Conservation (phyloP, 1,139 yeast genomes). For the Magnusiomyces tetraspermus region DNA sequence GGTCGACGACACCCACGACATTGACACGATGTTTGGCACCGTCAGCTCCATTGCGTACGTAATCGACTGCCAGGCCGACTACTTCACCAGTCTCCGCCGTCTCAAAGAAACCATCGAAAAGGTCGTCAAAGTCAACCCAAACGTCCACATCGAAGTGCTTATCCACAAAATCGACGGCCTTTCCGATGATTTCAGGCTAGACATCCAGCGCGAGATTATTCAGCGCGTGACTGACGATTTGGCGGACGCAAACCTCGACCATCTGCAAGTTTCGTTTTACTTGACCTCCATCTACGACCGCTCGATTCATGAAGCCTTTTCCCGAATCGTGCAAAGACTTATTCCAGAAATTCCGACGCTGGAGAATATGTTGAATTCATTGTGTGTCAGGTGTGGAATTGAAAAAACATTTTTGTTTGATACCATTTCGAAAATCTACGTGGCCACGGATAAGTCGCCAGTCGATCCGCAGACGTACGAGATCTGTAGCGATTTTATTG, state of each 20-base stretch:
- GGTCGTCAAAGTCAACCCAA: conserved; percentile 79
- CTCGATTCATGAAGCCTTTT: conserved; percentile 90
- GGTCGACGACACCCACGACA: conserved; percentile 69
- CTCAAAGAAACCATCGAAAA: conserved; percentile 80
- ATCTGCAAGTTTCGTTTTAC: conserved; percentile 84
- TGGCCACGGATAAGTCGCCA: conserved; percentile 92
- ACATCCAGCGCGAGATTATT: conserved; percentile 93
- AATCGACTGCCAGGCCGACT: conserved; percentile 86
- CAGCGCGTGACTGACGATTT: conserved; percentile 92
- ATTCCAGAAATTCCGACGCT: conserved; percentile 82
- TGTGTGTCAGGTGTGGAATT: conserved; percentile 81
- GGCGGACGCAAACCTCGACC: conserved; percentile 79
- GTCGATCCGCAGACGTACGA: conserved; percentile 94
- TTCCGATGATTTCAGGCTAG: conserved; percentile 85
- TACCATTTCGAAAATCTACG: conserved; percentile 85
- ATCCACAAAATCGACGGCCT: conserved; percentile 94
- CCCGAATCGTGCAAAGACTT: conserved; percentile 82
- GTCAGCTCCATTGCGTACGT: conserved; percentile 94
- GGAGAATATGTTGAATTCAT: conserved; percentile 78
- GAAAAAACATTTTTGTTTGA: conserved; percentile 92
- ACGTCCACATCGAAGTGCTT: conserved; percentile 79
- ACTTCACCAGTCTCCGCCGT: conserved; percentile 81
- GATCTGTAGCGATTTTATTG: conserved; percentile 94
- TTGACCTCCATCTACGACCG: conserved; percentile 91
- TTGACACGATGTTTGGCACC: conserved; percentile 64